A percentile compares a stretch with the other conserved stretches of the same genome.
phyloP scores from a whole-genome alignment of 106 monocot genomes.

The Narthecium ossifragum region DNA sequence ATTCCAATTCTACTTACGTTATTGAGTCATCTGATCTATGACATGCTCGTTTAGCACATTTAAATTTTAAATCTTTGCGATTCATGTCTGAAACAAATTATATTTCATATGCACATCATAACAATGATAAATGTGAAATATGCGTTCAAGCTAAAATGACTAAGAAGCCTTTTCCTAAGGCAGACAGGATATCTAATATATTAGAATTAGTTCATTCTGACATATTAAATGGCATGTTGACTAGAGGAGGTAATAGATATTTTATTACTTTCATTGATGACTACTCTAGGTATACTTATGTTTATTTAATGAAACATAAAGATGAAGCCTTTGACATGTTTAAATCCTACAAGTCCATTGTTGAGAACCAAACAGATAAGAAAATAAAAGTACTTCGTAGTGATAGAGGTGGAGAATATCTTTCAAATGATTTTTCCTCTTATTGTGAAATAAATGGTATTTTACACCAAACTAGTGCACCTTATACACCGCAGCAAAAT shows the following conservation, averaged over 20 bases:
- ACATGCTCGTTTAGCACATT: conserved; percentile 11
- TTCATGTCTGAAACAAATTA: conserved; percentile 8
- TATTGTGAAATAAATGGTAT: conserved; percentile 11
- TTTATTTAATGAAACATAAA: no score
- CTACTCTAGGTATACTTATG: no score
- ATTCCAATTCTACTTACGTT: background rate
- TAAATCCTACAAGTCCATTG: conserved; percentile 3
- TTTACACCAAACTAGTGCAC: background rate
- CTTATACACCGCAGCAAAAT: conserved; percentile 11
- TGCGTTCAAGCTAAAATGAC: background rate
- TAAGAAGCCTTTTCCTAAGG: conserved; percentile 1
- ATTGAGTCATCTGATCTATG: background rate
- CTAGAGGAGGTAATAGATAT: background rate
- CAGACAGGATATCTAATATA: background rate
- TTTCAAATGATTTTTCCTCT: background rate
- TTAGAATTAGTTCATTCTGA: conserved; percentile 9
- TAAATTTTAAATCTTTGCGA: no score
- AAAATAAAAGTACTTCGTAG: conserved; percentile 8
- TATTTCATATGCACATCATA: background rate
- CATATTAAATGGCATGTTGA: conserved; percentile 11
- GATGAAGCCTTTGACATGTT: conserved; percentile 13
- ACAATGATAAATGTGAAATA: conserved; percentile 12
- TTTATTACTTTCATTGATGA: no score
- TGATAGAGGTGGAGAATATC: conserved; percentile 18
- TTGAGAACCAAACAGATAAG: conserved; percentile 8